Base-by-base conservation (phyloP, 2,329 filamentous ascomycete species). In the Lizonia empirigonia region DNA sequence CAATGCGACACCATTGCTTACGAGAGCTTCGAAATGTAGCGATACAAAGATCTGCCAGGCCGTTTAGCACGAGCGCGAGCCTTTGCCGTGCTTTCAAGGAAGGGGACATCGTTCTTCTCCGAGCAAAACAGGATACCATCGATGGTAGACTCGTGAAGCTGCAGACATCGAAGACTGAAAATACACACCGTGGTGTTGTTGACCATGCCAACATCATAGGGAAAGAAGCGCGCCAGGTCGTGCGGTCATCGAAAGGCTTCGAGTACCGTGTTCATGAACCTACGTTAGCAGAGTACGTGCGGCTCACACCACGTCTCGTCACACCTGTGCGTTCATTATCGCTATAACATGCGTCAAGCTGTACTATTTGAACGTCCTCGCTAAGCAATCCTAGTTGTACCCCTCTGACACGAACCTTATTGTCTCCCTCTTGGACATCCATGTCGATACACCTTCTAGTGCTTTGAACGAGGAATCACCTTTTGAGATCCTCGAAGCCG, bases 401-500 rank as follows among this genome's bases (percentile, higher is more conserved):
- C 85, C 88, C 13, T 81, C 84, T 50, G 90, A 93, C 72, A 87
- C 89, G 15, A 86, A 82, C 58, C 76, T 89, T 24, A 92, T 94
- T 44, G 86, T 91, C 29, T 88, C 85, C 1, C 78, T 92, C 19
- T 80, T 95, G 18, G 89, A 94, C 68, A 78, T 94, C 35, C 86
- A 93, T 68, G 82, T 85, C 23, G 75, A 63, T 62, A 63, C 61
- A 2, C 60, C 63, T 12, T 74, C 23, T 58, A 64, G 29, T 65
- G 74, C 73, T 5, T 69, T 74, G 27, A 53, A 16, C 48, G 49
- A 47, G 30, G 55, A 41, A 71, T 77, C 64, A 7, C 82, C 80
- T 0, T 71, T 92, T 10, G 88, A 93, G 67, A 89, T 94, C 35
- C 85, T 94, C 44, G 90, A 94, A 73, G 89, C 89, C 37, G 90